Evolutionary conservation across 306 rosid genomes (phyloP), one percentile per base, ranked within the genome.

Genomic region (Morella rubra): DNA sequence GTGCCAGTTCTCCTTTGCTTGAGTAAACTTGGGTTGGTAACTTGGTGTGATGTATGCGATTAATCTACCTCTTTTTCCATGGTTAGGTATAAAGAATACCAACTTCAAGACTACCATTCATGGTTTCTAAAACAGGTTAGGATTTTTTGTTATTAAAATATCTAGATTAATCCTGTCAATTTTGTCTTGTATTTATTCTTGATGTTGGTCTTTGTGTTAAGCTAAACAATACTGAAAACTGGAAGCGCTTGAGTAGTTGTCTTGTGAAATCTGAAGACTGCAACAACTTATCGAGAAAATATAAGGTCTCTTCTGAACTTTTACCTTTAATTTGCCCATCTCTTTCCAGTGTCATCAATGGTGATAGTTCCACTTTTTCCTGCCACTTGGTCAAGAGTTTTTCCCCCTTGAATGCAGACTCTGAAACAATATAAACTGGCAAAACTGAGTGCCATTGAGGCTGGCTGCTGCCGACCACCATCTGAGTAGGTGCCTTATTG

Each of bases 391-490:
- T 56, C 44, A 15, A 45, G 19, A 16, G 44, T 18, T 15, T 11
- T 46, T 73, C 10, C 71, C 80, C 60, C 40, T 68, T 50, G 58
- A 68, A 78, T 83, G 71, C 85, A 95, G 98, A 90, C 90, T 81
- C 90, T 85, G 18, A 89, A 86, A 84, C 88, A 87, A 69, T 92
- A 87, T 77, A 92, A 92, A 76, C 81, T 64, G 60, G 97, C 96
- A 52, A 90, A 90, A 80, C 83, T 95, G 83, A 83, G 91, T 1
- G 91, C 98, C 5, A 83, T 94, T 5, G 97, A 94, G 80, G 94
- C 96, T 53, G 98, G 98, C 60, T 94, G 98, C 79, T 94, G 98
- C 73, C 86, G 95, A 71, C 97, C 98, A 10, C 98, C 98, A 52
- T 91, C 91, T 3, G 90, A 87, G 98, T 94, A 91, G 75, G 96